phyloP scores from a whole-genome alignment of 2,329 filamentous ascomycete genomes.

The Phymatotrichopsis omnivora region DNA sequence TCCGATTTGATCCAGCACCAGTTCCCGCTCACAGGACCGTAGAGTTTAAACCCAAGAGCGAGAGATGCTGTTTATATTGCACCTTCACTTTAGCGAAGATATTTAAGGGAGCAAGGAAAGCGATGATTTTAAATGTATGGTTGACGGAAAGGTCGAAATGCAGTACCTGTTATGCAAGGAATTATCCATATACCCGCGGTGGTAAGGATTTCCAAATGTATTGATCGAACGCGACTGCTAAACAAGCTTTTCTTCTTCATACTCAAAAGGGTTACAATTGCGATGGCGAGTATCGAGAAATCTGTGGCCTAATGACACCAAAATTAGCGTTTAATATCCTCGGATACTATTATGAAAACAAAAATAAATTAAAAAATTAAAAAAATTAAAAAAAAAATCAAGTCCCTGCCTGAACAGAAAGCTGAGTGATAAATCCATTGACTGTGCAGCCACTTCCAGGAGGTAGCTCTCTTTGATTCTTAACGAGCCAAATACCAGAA shows the following conservation, averaged over 20 bases:
- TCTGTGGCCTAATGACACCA: slow-evolving; percentile 27
- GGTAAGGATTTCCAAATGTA: slow-evolving; percentile 32
- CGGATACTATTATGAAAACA: neutral
- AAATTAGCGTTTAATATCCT: slow-evolving; percentile 30
- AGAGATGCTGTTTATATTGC: slow-evolving; percentile 29
- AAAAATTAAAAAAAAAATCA: too few species aligned
- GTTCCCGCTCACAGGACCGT: slow-evolving; percentile 39
- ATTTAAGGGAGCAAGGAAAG: slow-evolving; percentile 20
- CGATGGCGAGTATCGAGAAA: slow-evolving; percentile 39
- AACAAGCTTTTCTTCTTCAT: slow-evolving; percentile 34
- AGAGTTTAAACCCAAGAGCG: slow-evolving; percentile 32
- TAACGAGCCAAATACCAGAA: slow-evolving; percentile 36
- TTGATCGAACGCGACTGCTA: slow-evolving; percentile 29
- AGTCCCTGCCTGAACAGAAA: slow-evolving; percentile 42
- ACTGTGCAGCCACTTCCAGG: slow-evolving; percentile 35
- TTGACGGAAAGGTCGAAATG: neutral
- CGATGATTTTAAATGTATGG: neutral
- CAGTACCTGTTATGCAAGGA: slow-evolving; percentile 35
- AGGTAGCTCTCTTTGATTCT: slow-evolving; percentile 31
- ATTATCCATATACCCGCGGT: slow-evolving; percentile 38
- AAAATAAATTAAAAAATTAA: neutral
- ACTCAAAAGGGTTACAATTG: slow-evolving; percentile 38
- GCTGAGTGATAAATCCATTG: slow-evolving; percentile 41
- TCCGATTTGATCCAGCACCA: slow-evolving; percentile 42
- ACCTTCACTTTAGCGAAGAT: too few species aligned